Evolutionary conservation across 2,329 filamentous ascomycete species (phyloP), one percentile per base, ranked within the genome.

Genomic region (Colletotrichum limetticola): DNA sequence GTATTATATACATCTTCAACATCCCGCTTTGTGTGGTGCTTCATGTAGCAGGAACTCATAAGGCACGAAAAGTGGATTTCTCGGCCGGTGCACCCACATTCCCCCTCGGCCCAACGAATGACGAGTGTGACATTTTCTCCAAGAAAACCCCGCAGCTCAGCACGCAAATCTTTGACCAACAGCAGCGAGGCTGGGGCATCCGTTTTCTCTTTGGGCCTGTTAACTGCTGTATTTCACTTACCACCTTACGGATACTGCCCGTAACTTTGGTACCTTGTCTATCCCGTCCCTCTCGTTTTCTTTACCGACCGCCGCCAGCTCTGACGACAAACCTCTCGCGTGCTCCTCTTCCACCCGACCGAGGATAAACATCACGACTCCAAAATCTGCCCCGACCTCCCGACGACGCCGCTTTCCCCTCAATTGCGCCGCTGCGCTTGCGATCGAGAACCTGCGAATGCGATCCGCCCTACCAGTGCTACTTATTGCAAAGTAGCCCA

Each of bases 151-250:
- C 71, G 67, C 71, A 74, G 67, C 67, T 42, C 66, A 72, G 66
- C 66, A 70, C 35, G 62, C 57, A 74, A 74, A 74, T 74, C 68
- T 71, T 66, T 72, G 67, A 71, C 67, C 71, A 74, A 74, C 66
- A 53, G 24, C 70, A 72, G 55, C 53, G 66, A 72, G 66, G 67
- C 68, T 71, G 67, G 70, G 70, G 58, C 7, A 57, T 35, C 55
- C 64, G 66, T 61, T 59, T 52, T 58, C 69, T 68, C 55, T 35
- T 30, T 67, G 68, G 62, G 53, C 46, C 53, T 64, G 46, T 53
- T 32, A 64, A 19, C 37, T 42, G 37, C 37, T 42, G 16, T 42
- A 42, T 19, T 16, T 42, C 19, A 42, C 37, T 37, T 37, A 42
- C 16, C 37, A 19, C 37, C 37, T 42, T 42, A 42, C 35, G 58